Evolutionary conservation across 2,329 filamentous ascomycete species (phyloP).

Genomic region (Penicillium sp.): DNA sequence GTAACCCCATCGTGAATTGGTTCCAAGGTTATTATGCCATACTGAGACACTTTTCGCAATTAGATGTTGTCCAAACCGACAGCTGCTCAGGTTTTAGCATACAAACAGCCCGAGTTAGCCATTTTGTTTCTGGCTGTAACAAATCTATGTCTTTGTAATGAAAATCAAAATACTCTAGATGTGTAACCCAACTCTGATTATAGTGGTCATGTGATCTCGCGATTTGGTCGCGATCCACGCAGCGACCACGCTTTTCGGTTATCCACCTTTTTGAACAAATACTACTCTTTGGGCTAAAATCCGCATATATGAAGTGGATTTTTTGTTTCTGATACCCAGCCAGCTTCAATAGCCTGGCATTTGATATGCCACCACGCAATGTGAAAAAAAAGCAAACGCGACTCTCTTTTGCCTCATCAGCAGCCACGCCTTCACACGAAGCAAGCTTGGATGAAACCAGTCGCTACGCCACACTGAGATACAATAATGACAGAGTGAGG

Average conservation of each 20-base stretch:
- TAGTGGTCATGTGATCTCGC: constrained; percentile 25
- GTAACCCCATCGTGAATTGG: no score
- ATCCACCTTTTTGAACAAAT: constrained; percentile 1
- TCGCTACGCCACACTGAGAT: constrained; percentile 37
- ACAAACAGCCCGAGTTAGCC: no score
- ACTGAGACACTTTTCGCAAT: no score
- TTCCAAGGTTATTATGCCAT: no score
- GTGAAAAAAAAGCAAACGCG: constrained; percentile 44
- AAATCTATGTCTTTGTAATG: not conserved
- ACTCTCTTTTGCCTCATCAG: constrained; percentile 43
- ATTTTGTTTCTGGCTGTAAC: not conserved
- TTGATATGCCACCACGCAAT: constrained; percentile 33
- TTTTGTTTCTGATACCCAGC: not conserved
- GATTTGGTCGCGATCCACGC: constrained; percentile 11
- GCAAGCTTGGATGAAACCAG: constrained; percentile 25
- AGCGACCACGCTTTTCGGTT: not conserved
- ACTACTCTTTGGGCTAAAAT: not conserved
- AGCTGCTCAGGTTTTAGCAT: no score
- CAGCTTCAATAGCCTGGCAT: not conserved
- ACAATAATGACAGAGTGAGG: constrained; percentile 29
- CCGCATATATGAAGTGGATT: not conserved
- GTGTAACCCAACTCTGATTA: not conserved
- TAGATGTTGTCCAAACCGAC: no score
- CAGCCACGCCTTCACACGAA: constrained; percentile 22
- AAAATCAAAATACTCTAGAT: not conserved